phyloP scores from a whole-genome alignment of 1,139 yeast species.

The Zygosaccharomyces sapae region DNA sequence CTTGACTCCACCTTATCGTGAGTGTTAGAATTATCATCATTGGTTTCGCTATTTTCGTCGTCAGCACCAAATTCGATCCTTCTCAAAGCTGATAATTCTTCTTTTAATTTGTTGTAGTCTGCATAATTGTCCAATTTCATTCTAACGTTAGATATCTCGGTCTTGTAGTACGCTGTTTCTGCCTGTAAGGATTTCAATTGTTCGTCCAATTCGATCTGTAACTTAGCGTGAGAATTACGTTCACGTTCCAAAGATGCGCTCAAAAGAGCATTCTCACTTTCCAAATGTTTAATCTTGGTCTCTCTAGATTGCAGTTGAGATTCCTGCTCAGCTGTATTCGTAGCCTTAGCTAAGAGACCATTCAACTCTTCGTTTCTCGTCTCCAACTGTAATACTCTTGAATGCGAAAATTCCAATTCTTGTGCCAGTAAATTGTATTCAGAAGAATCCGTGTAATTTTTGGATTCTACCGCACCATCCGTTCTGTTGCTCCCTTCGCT shows the following conservation, averaged over 20 bases:
- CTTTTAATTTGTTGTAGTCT: slow-evolving; percentile 75
- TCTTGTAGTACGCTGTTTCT: slow-evolving; percentile 47
- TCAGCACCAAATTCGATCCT: slow-evolving; percentile 64
- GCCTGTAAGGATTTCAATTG: slow-evolving; percentile 41
- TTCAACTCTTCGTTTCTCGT: slow-evolving; percentile 72
- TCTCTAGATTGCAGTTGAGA: slow-evolving; percentile 36
- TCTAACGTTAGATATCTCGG: slow-evolving; percentile 51
- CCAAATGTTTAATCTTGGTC: slow-evolving; percentile 52
- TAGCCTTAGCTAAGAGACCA: slow-evolving; percentile 51
- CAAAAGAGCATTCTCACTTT: slow-evolving; percentile 61
- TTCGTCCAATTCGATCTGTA: slow-evolving; percentile 36
- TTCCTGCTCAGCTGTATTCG: slow-evolving; percentile 35
- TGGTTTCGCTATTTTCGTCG: slow-evolving; percentile 39
- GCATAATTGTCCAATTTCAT: slow-evolving; percentile 43
- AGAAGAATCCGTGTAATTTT: slow-evolving; percentile 19
- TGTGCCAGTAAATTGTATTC: slow-evolving; percentile 59
- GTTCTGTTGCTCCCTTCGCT: slow-evolving; percentile 27
- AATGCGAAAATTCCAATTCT: slow-evolving; percentile 71
- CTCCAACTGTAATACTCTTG: slow-evolving; percentile 67
- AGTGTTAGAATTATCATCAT: slow-evolving; percentile 36
- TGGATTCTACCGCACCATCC: neutral
- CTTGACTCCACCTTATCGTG: slow-evolving; percentile 38
- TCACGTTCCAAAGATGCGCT: slow-evolving; percentile 60
- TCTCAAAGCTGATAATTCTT: slow-evolving; percentile 66
- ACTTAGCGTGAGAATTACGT: slow-evolving; percentile 34